Evolutionary conservation across 768 basidiomycete genomes (phyloP), one percentile per base, ranked within the genome.

Genomic region (Kwoniella newhampshirensis): DNA sequence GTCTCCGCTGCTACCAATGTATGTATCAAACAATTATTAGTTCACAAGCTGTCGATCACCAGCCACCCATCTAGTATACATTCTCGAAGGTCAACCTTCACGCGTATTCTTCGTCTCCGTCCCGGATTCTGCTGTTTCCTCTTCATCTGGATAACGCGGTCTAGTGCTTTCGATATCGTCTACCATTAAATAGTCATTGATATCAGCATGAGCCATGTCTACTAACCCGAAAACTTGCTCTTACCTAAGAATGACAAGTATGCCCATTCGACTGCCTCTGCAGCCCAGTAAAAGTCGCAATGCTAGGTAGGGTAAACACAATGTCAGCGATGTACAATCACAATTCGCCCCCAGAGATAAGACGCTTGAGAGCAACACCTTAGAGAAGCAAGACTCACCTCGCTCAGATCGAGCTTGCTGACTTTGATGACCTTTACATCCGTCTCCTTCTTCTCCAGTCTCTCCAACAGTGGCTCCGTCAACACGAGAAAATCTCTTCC

Each of bases 211-310:
- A 13, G 9, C n/a, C n/a, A 20, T 12, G 18, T n/a, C 6, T 27
- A 20, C 36, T 18, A n/a, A 25, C 6, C 15, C 13, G n/a, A 32
- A 18, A 23, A 37, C 21, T 51, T n/a, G 3, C 64, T n/a, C 61
- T 63, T 51, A 67, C 73, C 70, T 42, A 73, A 30, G 30, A 78
- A 70, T 26, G 74, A 75, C 43, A 68, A 54, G 57, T 77, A 80
- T 23, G 77, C 79, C 68, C 79, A 78, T 62, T 81, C 80, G 20
- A 81, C 79, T 18, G 80, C 80, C 59, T 81, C 80, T 4, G 79
- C 79, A 9, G 80, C 78, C 78, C 78, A 77, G 44, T 75, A 74
- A 30, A 72, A 70, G 50, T 77, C 76, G 44, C 75, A 77, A 45
- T 76, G 75, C 74, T 74, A 32, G n/a, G 28, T 25, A 27, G 40